Evolutionary conservation across 1,284 basidiomycete genomes (phyloP), one percentile per base, ranked within the genome.

Genomic region (Rhodofomes roseus): DNA sequence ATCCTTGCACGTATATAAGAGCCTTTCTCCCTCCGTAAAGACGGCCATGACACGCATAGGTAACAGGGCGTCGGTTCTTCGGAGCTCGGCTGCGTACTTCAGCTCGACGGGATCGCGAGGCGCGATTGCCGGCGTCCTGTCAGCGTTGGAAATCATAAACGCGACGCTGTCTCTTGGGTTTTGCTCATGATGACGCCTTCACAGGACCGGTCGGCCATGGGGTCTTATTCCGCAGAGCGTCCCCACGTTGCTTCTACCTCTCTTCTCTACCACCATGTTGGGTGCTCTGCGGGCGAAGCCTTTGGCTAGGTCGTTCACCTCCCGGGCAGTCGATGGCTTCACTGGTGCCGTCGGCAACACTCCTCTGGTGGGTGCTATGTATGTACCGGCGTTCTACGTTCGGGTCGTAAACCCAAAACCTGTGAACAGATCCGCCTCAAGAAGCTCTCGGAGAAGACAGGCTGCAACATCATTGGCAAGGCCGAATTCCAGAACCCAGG

Each of bases 401-500:
- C 23, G 23, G 25, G 18, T 57, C 7, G 57, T 41, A 18, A 51
- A 29, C 58, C 43, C 57, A 37, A 43, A n/a, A 34, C 14, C 55
- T 34, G 50, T 62, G 9, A n/a, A n/a, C 43, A 96, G 94, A 95
- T 97, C 63, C 85, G 89, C 65, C 80, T 97, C 58, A 89, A 92
- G 75, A 78, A 78, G 31, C 81, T 98, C 25, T 97, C 95, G n/a
- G 86, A 95, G 63, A 86, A 86, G 73, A 93, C 88, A 0, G 96
- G 96, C n/a, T 89, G 87, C 62, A 87, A 88, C 61, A 94, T 99
- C 62, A 87, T 90, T 62, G 96, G 93, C 48, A 99, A 99, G 74
- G 95, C 95, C 54, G 96, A 99, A 77, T 96, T 98, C 73, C 95
- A 97, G 80, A 97, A 98, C 69, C 97, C 97, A 0, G 97, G 97